phyloP scores from a whole-genome alignment of 768 basidiomycete species.

The Sutorius australiensis region DNA sequence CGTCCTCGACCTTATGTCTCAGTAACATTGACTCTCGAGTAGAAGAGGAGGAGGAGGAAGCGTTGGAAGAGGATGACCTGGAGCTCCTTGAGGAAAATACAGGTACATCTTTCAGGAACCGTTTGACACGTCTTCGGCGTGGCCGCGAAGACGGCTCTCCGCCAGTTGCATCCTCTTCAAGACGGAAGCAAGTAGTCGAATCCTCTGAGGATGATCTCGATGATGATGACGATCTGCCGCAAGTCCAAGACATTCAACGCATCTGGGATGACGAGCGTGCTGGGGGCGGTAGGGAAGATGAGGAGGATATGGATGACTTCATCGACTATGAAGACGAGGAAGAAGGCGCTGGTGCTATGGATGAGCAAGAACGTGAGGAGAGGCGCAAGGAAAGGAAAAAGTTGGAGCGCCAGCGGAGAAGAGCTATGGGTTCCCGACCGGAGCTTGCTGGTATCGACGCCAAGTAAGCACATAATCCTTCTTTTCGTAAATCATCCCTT shows the following conservation, averaged over 20 bases:
- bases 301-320: slow-evolving; percentile 70
- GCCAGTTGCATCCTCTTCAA: slow-evolving; percentile 57
- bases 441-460: slow-evolving; percentile 80
- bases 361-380: slow-evolving; percentile 74
- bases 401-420: slow-evolving; percentile 62
- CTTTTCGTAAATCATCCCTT: slow-evolving; percentile 1
- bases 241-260: slow-evolving; percentile 57
- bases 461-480: slow-evolving; percentile 49
- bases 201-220: slow-evolving; percentile 78
- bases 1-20: slow-evolving; percentile 6
- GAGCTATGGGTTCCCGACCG: slow-evolving; percentile 59
- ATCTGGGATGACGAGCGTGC: slow-evolving; percentile 77
- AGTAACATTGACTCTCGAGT: slow-evolving; percentile 10
- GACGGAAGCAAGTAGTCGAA: slow-evolving; percentile 55
- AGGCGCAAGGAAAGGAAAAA: slow-evolving; percentile 61
- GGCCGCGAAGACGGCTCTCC: slow-evolving; percentile 70
- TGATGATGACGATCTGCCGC: slow-evolving; percentile 47
- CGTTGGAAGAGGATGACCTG: slow-evolving; percentile 81
- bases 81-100: slow-evolving; percentile 84
- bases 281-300: slow-evolving; percentile 44
- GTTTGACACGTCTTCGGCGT: slow-evolving; percentile 72
- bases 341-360: slow-evolving; percentile 75
- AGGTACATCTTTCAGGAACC: slow-evolving; percentile 71
- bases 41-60: slow-evolving; percentile 60
- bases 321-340: slow-evolving; percentile 78